Evolutionary conservation across 176 grass and related monocot genomes (phyloP), one percentile per base, ranked within the genome.

Genomic region (Avena atlantica): DNA sequence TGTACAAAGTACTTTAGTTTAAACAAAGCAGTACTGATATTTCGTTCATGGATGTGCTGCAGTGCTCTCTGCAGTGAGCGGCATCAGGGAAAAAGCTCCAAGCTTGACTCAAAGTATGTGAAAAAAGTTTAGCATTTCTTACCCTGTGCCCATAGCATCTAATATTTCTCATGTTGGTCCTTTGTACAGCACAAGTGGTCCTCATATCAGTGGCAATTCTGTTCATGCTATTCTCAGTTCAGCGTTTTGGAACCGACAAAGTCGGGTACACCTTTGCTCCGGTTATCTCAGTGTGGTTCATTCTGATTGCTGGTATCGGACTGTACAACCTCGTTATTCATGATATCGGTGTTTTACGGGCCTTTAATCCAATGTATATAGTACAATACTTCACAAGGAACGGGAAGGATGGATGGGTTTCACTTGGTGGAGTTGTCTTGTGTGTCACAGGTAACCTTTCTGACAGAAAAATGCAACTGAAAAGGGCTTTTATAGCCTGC

Each of bases 241-340:
- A 95, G 77, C 80, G 89, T 24, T 95, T 93, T 1, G 95, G 95
- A 42, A 95, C 95, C 0, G 89, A 98, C 64, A 95, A 98, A 82
- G 95, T 98, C 3, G 95, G 93, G 5, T 98, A 98, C 86, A 86
- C 88, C 25, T 98, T 98, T 60, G 95, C 95, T 12, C 95, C 93
- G 0, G 47, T 89, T 51, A 42, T 98, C 84, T 85, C 87, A 4
- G 50, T 92, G 50, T 98, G 95, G 95, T 95, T 89, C 78, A 0
- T 98, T 12, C 73, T 92, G 23, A 95, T 93, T 6, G 93, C 86
- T 2, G 85, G 70, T 1, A 87, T 93, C 6, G 91, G 95, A 6
- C 11, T 95, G 25, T 90, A 82, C 78, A 98, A 95, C 80, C 74
- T 95, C 4, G 74, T 90, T 5, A 40, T 14, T 8, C 86, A 98